Base-by-base conservation (phyloP, 257 asterid species). In the Leonotis leonurus region DNA sequence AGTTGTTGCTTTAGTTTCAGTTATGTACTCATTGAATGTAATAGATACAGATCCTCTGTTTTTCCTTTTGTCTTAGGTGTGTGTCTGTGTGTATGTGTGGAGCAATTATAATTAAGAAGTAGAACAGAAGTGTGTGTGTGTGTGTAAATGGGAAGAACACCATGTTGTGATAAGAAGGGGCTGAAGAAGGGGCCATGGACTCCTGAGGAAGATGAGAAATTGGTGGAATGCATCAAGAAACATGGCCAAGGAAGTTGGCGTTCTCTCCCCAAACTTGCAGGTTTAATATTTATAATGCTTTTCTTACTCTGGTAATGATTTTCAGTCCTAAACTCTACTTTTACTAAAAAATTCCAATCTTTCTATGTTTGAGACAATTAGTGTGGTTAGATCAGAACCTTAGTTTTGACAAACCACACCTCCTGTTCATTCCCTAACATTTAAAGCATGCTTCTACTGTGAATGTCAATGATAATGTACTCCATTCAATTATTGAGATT, bases 241-340 rank as follows among this genome's bases (percentile, higher is more conserved):
- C 66, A 89, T 73, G 99, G 99, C 54, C 95, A 86, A 69, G 96
- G 97, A 20, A 86, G 97, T 77, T 92, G 99, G 99, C 85, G 97
- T 18, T 75, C 86, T 65, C 90, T 92, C 24, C 99, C 99, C 29
- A 86, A 82, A 57, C 87, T 75, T 55, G 99, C 99, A 73, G 99
- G 99, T 25, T 29, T 21, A 0, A 3, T 10, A 1, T 1, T 54
- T n/a, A n/a, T n/a, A n/a, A n/a, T n/a, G n/a, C n/a, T n/a, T n/a
- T n/a, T n/a, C n/a, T n/a, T n/a, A n/a, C n/a, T 30, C 35, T 30
- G 35, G 35, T 5, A 0, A 30, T 33, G 10, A 33, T 1, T 7
- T 33, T 33, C 39, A 33, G 2, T 33, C 39, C 39, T n/a, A 11
- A 3, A 39, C 5, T n/a, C n/a, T n/a, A n/a, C n/a, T n/a, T n/a